phyloP scores from a whole-genome alignment of 73 alveolate genomes.

The Paramecium sexaurelia region DNA sequence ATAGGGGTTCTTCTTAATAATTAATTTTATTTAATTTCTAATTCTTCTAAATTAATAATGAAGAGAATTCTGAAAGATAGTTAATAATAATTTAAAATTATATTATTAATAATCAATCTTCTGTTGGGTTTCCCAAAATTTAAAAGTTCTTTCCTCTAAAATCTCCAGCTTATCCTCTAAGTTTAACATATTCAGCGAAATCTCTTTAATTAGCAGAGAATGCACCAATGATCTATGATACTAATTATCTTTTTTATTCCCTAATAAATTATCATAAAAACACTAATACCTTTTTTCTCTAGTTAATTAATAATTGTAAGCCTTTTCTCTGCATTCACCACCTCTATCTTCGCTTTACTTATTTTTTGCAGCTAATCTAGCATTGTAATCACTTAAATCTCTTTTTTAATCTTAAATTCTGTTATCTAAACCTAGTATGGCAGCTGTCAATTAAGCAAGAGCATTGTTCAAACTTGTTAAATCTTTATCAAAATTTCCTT shows the following conservation, averaged over 20 bases:
- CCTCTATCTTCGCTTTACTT: slow-evolving; percentile 50
- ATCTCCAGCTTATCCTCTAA: slow-evolving; percentile 56
- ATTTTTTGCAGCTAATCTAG: slow-evolving; percentile 16
- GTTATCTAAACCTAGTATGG: background rate
- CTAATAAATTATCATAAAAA: background rate
- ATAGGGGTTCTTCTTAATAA: background rate
- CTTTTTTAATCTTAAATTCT: slow-evolving; percentile 31
- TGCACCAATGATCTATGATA: slow-evolving; percentile 42
- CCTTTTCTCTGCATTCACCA: slow-evolving; percentile 49
- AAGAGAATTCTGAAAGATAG: background rate
- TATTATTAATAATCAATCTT: slow-evolving; percentile 13
- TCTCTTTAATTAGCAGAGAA: slow-evolving; percentile 53
- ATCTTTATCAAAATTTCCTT: slow-evolving; percentile 40
- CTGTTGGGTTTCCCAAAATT: background rate
- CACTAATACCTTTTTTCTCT: slow-evolving; percentile 12
- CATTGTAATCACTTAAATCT: slow-evolving; percentile 17
- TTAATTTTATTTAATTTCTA: background rate
- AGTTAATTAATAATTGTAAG: slow-evolving; percentile 36
- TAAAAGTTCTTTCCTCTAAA: background rate
- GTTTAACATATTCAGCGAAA: slow-evolving; percentile 43
- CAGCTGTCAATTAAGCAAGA: slow-evolving; percentile 46
- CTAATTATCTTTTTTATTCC: slow-evolving; percentile 44
- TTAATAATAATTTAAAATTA: background rate
- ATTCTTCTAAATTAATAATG: background rate
- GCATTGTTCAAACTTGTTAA: slow-evolving; percentile 19